Evolutionary conservation across 2,329 filamentous ascomycete species (phyloP).

Genomic region (Fusarium sarcochroum): DNA sequence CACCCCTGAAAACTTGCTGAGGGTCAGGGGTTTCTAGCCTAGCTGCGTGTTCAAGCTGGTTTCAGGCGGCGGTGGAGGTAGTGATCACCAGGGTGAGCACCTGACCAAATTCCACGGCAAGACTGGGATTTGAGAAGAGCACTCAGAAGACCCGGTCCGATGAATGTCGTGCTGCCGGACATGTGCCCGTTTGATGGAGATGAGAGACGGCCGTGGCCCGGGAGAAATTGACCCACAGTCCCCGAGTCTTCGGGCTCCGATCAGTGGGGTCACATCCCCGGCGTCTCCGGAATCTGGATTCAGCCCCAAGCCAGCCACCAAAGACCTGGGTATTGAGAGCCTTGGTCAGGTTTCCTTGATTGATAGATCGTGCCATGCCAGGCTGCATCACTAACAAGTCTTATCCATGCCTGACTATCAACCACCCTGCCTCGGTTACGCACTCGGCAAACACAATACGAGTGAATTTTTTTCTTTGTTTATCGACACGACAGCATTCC

Average conservation of each 20-base stretch:
- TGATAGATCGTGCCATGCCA: background rate
- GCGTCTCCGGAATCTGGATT: background rate
- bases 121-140: conserved; percentile 4
- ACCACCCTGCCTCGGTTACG: background rate
- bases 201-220: background rate
- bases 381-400: background rate
- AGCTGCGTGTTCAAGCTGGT: conserved; percentile 12
- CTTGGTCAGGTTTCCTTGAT: background rate
- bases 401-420: background rate
- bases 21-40: conserved; percentile 18
- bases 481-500: conserved; percentile 4
- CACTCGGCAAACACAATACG: background rate
- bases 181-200: background rate
- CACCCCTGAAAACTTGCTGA: conserved; percentile 15
- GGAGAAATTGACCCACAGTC: conserved; percentile 3
- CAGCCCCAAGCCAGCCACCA: background rate
- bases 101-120: conserved; percentile 4
- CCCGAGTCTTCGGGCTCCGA: conserved; percentile 7
- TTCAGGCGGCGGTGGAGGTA: conserved; percentile 38
- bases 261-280: background rate
- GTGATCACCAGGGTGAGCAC: conserved; percentile 25
- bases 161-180: conserved; percentile 4
- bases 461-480: conserved; percentile 7
- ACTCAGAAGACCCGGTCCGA: conserved; percentile 3
- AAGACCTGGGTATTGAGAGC: background rate